Conservation (phyloP, 177 flowering plant genomes). For the Vitis hybrid region DNA sequence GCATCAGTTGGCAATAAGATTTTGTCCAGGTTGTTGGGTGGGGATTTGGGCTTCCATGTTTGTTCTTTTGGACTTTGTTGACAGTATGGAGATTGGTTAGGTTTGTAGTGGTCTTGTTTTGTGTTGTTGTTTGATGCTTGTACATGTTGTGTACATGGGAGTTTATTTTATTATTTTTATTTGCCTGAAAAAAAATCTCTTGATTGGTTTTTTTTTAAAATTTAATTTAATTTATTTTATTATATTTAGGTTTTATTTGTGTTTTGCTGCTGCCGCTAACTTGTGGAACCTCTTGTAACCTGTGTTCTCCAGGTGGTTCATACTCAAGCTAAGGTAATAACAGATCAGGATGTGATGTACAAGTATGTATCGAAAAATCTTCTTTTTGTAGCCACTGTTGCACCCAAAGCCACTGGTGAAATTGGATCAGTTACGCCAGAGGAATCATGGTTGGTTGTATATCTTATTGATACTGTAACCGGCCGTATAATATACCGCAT, state of each 20-base stretch:
- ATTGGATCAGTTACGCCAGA: constrained; percentile 89
- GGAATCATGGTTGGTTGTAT: constrained; percentile 67
- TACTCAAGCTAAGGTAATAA: constrained; percentile 85
- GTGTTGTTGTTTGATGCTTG: too few relatives aligned
- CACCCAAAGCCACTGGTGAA: constrained; percentile 80
- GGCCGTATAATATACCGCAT: constrained; percentile 74
- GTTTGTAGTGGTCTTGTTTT: too few relatives aligned
- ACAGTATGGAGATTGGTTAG: too few relatives aligned
- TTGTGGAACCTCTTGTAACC: background rate
- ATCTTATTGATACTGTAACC: constrained; percentile 66
- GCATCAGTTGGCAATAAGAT: too few relatives aligned
- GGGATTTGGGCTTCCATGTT: too few relatives aligned
- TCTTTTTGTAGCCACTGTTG: constrained; percentile 83
- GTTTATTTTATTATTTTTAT: too few relatives aligned
- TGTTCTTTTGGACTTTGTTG: too few relatives aligned
- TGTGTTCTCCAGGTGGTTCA: constrained; percentile 75
- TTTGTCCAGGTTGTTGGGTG: too few relatives aligned
- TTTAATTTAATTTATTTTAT: too few relatives aligned
- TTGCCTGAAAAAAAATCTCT: too few relatives aligned
- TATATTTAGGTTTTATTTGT: background rate
- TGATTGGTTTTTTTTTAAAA: background rate
- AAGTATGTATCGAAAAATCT: constrained; percentile 86
- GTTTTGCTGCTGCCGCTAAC: background rate
- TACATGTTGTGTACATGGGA: too few relatives aligned
- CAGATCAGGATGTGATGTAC: constrained; percentile 82